Conservation (phyloP, 2,329 filamentous ascomycete species). For the Sarocladium oryzae region DNA sequence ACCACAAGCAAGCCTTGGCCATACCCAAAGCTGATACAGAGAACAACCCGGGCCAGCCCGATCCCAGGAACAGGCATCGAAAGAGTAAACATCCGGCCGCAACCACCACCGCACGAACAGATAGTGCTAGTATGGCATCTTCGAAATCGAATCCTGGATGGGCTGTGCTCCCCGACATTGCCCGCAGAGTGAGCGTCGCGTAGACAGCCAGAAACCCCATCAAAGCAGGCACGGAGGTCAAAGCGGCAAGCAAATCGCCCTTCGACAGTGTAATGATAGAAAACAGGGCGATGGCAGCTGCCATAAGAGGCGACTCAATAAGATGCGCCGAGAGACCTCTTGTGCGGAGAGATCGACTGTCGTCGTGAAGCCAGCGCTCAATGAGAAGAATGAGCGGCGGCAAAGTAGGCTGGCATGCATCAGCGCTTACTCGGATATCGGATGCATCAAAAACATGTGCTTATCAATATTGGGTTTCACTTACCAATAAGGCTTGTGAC, state of each 20-base stretch:
- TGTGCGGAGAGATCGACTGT: background rate
- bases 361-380: background rate
- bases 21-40: constrained; percentile 18
- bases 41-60: constrained; percentile 14
- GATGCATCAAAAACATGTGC: constrained; percentile 17
- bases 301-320: background rate
- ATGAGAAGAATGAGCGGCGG: constrained; percentile 15
- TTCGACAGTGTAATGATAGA: constrained; percentile 19
- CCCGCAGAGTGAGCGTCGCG: constrained; percentile 15
- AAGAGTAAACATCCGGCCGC: constrained; percentile 13
- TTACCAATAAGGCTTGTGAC: constrained; percentile 7
- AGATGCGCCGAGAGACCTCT: background rate
- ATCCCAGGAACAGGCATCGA: constrained; percentile 19
- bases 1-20: constrained; percentile 28
- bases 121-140: constrained; percentile 17
- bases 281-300: constrained; percentile 6
- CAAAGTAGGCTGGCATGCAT: constrained; percentile 17
- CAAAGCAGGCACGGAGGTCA: constrained; percentile 22
- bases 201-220: constrained; percentile 24
- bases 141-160: no score
- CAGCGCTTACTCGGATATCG: constrained; percentile 11
- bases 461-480: background rate
- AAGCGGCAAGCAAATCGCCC: constrained; percentile 18
- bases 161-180: no score
- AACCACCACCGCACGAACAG: constrained; percentile 15